phyloP scores from a whole-genome alignment of 371 early-diverging fungal species.

The Vavraia culicis region DNA sequence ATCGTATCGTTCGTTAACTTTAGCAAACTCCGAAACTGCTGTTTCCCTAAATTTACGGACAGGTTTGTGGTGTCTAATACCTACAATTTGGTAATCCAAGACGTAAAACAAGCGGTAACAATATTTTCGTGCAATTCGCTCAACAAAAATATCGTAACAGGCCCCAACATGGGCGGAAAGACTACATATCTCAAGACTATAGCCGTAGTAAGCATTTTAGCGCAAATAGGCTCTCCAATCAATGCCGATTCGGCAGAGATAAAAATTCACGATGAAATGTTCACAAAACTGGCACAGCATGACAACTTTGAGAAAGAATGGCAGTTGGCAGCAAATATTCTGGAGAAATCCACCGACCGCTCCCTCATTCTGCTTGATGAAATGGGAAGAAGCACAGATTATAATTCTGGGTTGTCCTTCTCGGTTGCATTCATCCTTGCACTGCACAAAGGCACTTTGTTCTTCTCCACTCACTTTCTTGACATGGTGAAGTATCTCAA shows the following conservation, averaged over 20 bases:
- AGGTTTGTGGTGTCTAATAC: no score
- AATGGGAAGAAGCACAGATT: slow-evolving; percentile 82
- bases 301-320: slow-evolving; percentile 91
- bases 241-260: slow-evolving; percentile 58
- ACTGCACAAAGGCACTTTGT: no score
- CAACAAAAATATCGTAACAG: slow-evolving; percentile 70
- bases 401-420: no score
- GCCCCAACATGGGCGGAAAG: slow-evolving; percentile 81
- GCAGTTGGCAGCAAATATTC: slow-evolving; percentile 59
- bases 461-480: no score
- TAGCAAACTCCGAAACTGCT: no score
- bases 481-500: no score
- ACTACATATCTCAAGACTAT: slow-evolving; percentile 63
- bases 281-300: slow-evolving; percentile 75
- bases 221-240: slow-evolving; percentile 72
- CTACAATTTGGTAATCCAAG: no score
- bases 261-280: slow-evolving; percentile 64
- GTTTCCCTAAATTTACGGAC: no score
- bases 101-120: no score
- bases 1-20: no score
- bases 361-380: slow-evolving; percentile 81
- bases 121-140: no score
- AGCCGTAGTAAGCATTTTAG: slow-evolving; percentile 59
- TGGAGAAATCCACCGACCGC: slow-evolving; percentile 51
- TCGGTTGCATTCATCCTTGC: no score